Base-by-base conservation (phyloP, 257 asterid genomes). In the Lithospermum erythrorhizon region DNA sequence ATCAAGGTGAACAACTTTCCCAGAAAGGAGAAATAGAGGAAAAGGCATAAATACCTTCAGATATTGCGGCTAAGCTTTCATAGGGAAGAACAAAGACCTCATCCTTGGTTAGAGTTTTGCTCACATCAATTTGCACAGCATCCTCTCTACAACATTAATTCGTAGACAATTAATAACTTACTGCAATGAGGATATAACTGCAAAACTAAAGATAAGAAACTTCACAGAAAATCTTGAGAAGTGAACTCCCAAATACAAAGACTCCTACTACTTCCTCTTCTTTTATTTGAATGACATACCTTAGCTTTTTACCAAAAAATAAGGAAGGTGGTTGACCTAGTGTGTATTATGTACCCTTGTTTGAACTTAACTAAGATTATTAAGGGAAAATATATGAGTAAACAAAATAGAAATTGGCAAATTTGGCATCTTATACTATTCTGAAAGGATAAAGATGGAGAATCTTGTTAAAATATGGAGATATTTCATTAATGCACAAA, bases 11-110 rank as follows among this genome's bases (percentile, higher is more conserved):
- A 23, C 52, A 53, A 41, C 62, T 60, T 19, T 35, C 37, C 22
- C 27, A 53, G 61, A 63, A 68, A 45, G 65, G 27, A 14, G 30
- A 58, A 62, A 65, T 61, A 14, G 53, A 37, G 17, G 65, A 27
- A 27, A 27, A 27, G 6, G 32, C 21, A 30, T 8, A 27, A 27
- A 22, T 82, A 91, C 98, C 96, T 52, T 82, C 93, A 37, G 96
- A 78, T 66, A 75, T 52, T 17, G 76, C 76, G 57, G 57, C 84
- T 73, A 91, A 69, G 56, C 72, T 75, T 76, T 83, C 94, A 75
- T 87, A 87, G 22, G 93, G 79, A 62, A 85, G 64, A 57, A 87
- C 93, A 59, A 67, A 53, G 14, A 77, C 75, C 52, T 76, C 70
- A 58, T 72, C 73, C 68, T 75, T 53, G 70, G 59, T 64, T 51